Conservation (phyloP, 2,329 filamentous ascomycete genomes). For the Myriosclerotinia scirpicola region DNA sequence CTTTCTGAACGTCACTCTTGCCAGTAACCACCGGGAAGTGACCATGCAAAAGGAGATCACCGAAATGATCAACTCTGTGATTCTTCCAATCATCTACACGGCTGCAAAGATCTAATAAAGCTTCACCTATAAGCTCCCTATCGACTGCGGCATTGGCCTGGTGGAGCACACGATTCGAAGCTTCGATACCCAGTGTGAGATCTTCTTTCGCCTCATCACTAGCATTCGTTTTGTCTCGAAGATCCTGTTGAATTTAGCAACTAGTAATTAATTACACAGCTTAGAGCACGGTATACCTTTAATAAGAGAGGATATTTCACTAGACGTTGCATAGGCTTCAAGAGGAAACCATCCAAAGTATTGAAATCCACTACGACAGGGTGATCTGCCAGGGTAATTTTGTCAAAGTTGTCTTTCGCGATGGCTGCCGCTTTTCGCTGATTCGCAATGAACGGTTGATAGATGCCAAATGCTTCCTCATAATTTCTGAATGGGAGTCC, state of each 20-base stretch:
- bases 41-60: constrained; percentile 82
- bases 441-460: constrained; percentile 96
- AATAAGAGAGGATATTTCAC: constrained; percentile 92
- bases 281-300: constrained; percentile 54
- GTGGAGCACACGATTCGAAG: constrained; percentile 76
- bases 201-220: constrained; percentile 70
- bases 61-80: constrained; percentile 87
- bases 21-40: constrained; percentile 89
- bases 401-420: constrained; percentile 84
- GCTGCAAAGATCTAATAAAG: constrained; percentile 74
- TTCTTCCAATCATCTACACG: constrained; percentile 98
- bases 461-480: constrained; percentile 86
- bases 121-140: constrained; percentile 79
- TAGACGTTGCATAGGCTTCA: constrained; percentile 95
- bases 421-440: constrained; percentile 85
- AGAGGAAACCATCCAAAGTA: constrained; percentile 83
- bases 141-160: constrained; percentile 91
- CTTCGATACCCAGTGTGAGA: constrained; percentile 73
- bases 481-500: constrained; percentile 85
- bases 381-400: constrained; percentile 73
- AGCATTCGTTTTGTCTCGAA: constrained; percentile 78
- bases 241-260: constrained; percentile 56
- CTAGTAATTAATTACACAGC: neutral
- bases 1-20: constrained; percentile 87
- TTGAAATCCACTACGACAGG: constrained; percentile 84